Base-by-base conservation (phyloP, 2,329 filamentous ascomycete genomes). In the Malbranchea zuffiana region DNA sequence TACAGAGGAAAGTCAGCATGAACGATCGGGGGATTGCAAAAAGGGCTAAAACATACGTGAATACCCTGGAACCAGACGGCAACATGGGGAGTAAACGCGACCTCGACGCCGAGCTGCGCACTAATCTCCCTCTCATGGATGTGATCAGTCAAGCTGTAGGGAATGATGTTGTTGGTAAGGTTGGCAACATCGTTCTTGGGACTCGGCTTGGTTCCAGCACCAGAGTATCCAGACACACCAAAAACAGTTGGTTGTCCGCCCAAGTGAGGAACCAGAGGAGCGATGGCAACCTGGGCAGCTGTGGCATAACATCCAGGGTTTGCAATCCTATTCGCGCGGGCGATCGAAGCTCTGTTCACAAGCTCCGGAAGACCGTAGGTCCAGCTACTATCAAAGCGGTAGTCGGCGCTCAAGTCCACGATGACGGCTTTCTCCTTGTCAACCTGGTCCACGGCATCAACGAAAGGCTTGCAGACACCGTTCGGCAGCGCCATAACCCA, bases 401-500 rank as follows among this genome's bases (percentile, higher is more conserved):
- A 92, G 64, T 98, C 90, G 42, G 90, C 90, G n/a, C 86, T 94
- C 23, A 98, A 73, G 58, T 98, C 90, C 30, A 98, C 72, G 48
- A 96, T 82, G 26, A 96, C 68, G 49, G 82, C 86, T 44, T 73
- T 72, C 51, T 69, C 66, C 35, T 75, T 72, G 40, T 75, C 75
- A 20, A 72, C 75, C 52, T 80, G 72, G 50, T 87, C 75, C 36
- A 96, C 75, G 5, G 88, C 88, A 46, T 96, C 84, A 6, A 96
- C 81, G 49, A 81, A 98, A 0, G 90, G 87, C 65, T 86, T 82
- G 74, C 85, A 95, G 33, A 94, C 85, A 43, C 84, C 83, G 54
- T 96, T 98, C 29, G 88, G 90, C 19, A 96, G 75, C 23, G 90
- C 90, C 83, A 96, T 90, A 29, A 96, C 83, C 87, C 87, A 96